Base-by-base conservation (phyloP, 2,329 filamentous ascomycete genomes). In the Akanthomyces muscarius region DNA sequence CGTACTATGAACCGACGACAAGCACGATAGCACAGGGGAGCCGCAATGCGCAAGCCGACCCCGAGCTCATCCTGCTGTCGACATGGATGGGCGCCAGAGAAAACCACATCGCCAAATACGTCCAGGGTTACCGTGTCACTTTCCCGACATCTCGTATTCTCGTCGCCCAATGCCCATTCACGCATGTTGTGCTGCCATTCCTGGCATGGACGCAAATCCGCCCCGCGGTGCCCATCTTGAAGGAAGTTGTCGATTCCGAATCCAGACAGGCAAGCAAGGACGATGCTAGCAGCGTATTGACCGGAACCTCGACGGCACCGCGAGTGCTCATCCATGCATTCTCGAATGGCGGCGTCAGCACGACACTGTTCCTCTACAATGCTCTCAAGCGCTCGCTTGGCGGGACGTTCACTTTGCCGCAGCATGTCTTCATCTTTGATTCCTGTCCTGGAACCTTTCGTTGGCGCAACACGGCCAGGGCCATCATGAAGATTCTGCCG, bases 71-170 rank as follows among this genome's bases (percentile, higher is more conserved):
- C 62, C 65, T 83, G 28, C 55, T 84, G 42, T 75, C 78, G 42
- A 73, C 77, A 8, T 85, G 83, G 82, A 81, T 83, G 76, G 78
- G 76, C 51, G 81, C 82, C 11, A 75, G 70, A n/a, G 77, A 82
- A 45, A 69, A 70, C 7, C 81, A 84, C 68, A 78, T 84, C 51
- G 75, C 76, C 66, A 85, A 85, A 67, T 85, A 84, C 69, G 74
- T 81, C 33, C 68, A 74, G 4, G 72, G 73, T 30, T 78, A 84
- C 69, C 79, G 79, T 65, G 63, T 67, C 5, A 68, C 77, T 21
- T 83, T 79, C 69, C 81, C 81, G 1, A 69, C 70, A 5, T 74
- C 81, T 4, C 70, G 72, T 38, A 78, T 85, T 58, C 72, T 85
- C 36, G 73, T 85, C 30, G 67, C 82, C 66, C 77, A 77, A 52